phyloP scores from a whole-genome alignment of 2,329 filamentous ascomycete genomes.

The Colletotrichum sp. region DNA sequence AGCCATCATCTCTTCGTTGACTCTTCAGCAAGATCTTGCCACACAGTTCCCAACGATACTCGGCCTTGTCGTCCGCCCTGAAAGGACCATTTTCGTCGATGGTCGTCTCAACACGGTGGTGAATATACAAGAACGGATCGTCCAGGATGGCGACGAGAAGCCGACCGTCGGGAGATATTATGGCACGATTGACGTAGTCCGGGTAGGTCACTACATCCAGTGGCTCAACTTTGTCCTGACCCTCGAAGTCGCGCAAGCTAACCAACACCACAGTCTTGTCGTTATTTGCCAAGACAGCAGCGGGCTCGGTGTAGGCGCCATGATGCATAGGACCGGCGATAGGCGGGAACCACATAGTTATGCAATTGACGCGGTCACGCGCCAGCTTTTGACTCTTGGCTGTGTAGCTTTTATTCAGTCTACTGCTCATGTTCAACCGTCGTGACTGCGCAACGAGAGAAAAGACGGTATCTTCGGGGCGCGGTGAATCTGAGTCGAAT shows the following conservation, averaged over 20 bases:
- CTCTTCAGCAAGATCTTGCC: slow-evolving; percentile 62
- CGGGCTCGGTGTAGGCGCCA: slow-evolving; percentile 52
- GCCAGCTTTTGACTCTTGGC: slow-evolving; percentile 61
- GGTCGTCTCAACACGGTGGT: slow-evolving; percentile 57
- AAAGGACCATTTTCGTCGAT: slow-evolving; percentile 27
- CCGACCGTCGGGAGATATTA: slow-evolving; percentile 88
- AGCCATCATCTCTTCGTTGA: slow-evolving; percentile 58
- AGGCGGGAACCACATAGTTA: slow-evolving; percentile 67
- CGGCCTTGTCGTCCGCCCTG: slow-evolving; percentile 26
- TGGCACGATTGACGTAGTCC: slow-evolving; percentile 89
- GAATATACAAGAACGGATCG: slow-evolving; percentile 85
- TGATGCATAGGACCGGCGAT: slow-evolving; percentile 30
- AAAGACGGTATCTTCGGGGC: slow-evolving; percentile 36
- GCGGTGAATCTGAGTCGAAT: slow-evolving; percentile 32
- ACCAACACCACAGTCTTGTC: slow-evolving; percentile 89
- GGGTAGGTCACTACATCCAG: slow-evolving; percentile 76
- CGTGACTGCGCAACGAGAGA: slow-evolving; percentile 41
- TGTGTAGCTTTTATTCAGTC: slow-evolving; percentile 48
- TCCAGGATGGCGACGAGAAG: slow-evolving; percentile 86
- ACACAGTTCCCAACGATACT: slow-evolving; percentile 56
- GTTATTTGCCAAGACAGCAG: slow-evolving; percentile 87
- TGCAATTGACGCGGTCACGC: slow-evolving; percentile 68
- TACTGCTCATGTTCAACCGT: slow-evolving; percentile 32
- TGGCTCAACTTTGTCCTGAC: slow-evolving; percentile 52
- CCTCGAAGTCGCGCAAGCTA: slow-evolving; percentile 67